Percentiles rank a stretch among this genome's conserved stretches.
These are phyloP conservation scores for Neurospora crassa DNA, from an alignment of 2,329 filamentous ascomycete genomes.

Conservation along the genomic window DNA sequence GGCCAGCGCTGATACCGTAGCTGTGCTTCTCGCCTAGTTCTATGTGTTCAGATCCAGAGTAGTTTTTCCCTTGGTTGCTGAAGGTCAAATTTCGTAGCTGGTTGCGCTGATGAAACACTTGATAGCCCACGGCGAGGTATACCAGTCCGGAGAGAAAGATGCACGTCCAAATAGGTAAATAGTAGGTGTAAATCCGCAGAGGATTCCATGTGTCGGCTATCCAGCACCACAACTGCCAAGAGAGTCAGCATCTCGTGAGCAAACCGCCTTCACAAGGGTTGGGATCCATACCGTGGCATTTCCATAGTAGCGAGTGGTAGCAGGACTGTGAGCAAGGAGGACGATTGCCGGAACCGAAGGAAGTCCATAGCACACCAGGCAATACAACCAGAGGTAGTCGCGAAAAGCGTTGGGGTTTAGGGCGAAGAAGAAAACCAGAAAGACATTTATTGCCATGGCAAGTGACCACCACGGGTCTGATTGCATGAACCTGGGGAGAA, in stretches of 20 bases:
- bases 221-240: conserved; percentile 51
- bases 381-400: conserved; percentile 64
- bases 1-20: background rate
- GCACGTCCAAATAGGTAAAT: conserved; percentile 52
- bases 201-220: conserved; percentile 44
- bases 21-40: conserved; percentile 23
- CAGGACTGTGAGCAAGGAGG: conserved; percentile 47
- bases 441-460: conserved; percentile 76
- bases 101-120: conserved; percentile 50
- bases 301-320: conserved; percentile 38
- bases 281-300: conserved; percentile 40
- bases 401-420: conserved; percentile 57
- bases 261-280: background rate
- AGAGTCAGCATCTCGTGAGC: background rate
- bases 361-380: conserved; percentile 60
- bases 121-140: conserved; percentile 48
- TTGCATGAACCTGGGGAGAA: conserved; percentile 56
- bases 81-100: conserved; percentile 43
- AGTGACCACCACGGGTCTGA: conserved; percentile 70
- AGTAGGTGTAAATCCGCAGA: conserved; percentile 52
- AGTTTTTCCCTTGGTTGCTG: conserved; percentile 30
- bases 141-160: conserved; percentile 44
- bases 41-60: conserved; percentile 13
- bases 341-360: conserved; percentile 58
- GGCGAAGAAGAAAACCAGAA: conserved; percentile 56